phyloP scores from a whole-genome alignment of 2,329 filamentous ascomycete species.

The Penicillium aurantiogriseum region DNA sequence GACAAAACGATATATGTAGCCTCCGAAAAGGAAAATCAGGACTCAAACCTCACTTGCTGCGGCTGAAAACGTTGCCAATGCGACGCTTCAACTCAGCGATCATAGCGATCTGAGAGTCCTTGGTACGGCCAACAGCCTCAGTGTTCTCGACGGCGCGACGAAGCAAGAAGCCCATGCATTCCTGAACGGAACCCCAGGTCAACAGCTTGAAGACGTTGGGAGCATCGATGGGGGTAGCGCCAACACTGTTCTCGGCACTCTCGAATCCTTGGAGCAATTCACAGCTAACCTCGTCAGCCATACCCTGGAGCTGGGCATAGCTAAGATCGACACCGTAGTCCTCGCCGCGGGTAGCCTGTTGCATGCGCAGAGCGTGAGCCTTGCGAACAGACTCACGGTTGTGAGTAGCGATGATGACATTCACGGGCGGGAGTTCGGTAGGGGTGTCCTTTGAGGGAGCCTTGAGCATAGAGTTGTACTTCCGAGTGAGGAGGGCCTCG shows the following conservation, averaged over 20 bases:
- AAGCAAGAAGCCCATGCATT: conserved; percentile 61
- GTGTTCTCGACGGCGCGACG: conserved; percentile 72
- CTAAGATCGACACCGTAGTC: conserved; percentile 46
- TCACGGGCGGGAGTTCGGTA: conserved; percentile 42
- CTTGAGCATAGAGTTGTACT: conserved; percentile 58
- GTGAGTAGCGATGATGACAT: conserved; percentile 60
- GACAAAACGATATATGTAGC: conserved; percentile 1
- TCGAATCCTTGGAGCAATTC: conserved; percentile 50
- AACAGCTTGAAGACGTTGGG: conserved; percentile 59
- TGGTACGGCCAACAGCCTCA: conserved; percentile 58
- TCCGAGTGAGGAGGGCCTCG: conserved; percentile 54
- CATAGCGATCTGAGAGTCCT: conserved; percentile 42
- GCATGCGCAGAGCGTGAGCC: conserved; percentile 47
- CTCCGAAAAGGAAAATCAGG: neutral
- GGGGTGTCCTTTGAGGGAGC: conserved; percentile 41
- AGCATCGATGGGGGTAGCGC: conserved; percentile 29
- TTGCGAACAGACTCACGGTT: conserved; percentile 55
- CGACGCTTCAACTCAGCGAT: conserved; percentile 36
- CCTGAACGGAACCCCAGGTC: conserved; percentile 59
- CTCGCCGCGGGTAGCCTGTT: conserved; percentile 49
- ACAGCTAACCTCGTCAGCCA: conserved; percentile 87
- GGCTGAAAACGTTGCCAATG: conserved; percentile 24
- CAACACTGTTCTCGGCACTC: conserved; percentile 24
- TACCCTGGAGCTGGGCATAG: conserved; percentile 85
- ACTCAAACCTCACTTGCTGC: conserved; percentile 16